Percentiles rank a stretch among this genome's conserved stretches.
Conservation (phyloP, 305 asterid genomes). For the Fraxinus platypoda region DNA sequence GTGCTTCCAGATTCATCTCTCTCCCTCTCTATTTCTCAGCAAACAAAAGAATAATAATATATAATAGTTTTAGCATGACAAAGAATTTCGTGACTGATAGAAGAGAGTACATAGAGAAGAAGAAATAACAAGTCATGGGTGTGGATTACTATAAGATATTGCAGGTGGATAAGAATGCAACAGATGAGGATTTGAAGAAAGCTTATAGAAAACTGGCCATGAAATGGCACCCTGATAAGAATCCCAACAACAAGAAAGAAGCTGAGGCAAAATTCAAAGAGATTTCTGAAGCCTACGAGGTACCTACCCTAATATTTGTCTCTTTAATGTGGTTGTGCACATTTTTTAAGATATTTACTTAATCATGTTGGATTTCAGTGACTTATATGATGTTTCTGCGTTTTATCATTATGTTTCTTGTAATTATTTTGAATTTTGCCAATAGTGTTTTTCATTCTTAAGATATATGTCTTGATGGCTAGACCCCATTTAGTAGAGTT, state of each 20-base stretch:
- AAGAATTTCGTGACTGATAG: neutral
- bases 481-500: neutral
- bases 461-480: neutral
- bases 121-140: conserved; percentile 46
- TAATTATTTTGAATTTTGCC: neutral
- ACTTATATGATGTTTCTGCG: neutral
- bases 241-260: conserved; percentile 75
- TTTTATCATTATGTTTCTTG: neutral
- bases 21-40: conserved; percentile 4
- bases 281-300: conserved; percentile 94
- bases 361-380: neutral
- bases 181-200: conserved; percentile 84
- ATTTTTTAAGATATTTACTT: neutral
- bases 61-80: neutral
- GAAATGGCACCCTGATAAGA: conserved; percentile 95
- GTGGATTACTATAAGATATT: conserved; percentile 74
- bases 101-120: neutral
- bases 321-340: neutral
- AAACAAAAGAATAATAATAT: neutral
- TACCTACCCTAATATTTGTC: conserved; percentile 4
- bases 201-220: conserved; percentile 84
- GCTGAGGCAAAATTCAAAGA: conserved; percentile 92
- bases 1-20: conserved; percentile 47
- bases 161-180: conserved; percentile 74
- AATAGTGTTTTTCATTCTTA: neutral